Conservation (phyloP, 805 yeast genomes). For the Metschnikowia gelsemii region DNA sequence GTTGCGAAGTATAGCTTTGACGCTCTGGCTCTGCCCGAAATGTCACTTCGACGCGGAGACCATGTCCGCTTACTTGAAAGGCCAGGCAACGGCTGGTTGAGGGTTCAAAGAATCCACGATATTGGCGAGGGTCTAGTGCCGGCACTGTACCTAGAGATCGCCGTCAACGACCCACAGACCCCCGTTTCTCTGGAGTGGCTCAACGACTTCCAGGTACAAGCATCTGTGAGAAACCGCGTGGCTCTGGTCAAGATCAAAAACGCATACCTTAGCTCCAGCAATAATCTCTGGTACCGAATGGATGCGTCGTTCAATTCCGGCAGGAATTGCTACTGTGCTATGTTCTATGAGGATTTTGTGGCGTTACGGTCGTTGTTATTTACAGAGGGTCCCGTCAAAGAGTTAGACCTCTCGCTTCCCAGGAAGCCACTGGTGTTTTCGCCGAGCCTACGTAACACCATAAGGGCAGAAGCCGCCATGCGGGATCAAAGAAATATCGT, state of each 20-base stretch:
- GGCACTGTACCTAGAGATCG: constrained; percentile 40
- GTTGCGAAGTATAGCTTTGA: constrained; percentile 32
- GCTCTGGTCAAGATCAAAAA: constrained; percentile 23
- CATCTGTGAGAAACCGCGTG: constrained; percentile 9
- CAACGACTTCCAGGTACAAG: constrained; percentile 17
- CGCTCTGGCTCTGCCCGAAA: constrained; percentile 29
- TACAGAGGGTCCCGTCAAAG: not conserved
- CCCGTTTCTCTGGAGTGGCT: constrained; percentile 38
- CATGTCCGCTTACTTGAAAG: constrained; percentile 33
- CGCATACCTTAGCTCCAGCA: constrained; percentile 26
- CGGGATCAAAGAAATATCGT: constrained; percentile 7
- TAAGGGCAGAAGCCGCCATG: constrained; percentile 9
- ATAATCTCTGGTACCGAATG: constrained; percentile 36
- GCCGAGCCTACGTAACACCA: not conserved
- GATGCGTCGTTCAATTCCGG: constrained; percentile 24
- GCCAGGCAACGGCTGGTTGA: constrained; percentile 43
- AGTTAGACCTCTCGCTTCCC: not conserved
- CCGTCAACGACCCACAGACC: constrained; percentile 35
- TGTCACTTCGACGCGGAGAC: constrained; percentile 28
- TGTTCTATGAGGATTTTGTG: constrained; percentile 39
- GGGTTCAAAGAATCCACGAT: constrained; percentile 30
- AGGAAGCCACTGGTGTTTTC: constrained; percentile 1
- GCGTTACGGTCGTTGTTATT: constrained; percentile 25
- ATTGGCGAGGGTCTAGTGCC: constrained; percentile 35
- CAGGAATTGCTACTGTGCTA: constrained; percentile 26